Evolutionary conservation across 2,329 filamentous ascomycete genomes (phyloP), one percentile per base, ranked within the genome.

Genomic region (Cladophialophora immunda): DNA sequence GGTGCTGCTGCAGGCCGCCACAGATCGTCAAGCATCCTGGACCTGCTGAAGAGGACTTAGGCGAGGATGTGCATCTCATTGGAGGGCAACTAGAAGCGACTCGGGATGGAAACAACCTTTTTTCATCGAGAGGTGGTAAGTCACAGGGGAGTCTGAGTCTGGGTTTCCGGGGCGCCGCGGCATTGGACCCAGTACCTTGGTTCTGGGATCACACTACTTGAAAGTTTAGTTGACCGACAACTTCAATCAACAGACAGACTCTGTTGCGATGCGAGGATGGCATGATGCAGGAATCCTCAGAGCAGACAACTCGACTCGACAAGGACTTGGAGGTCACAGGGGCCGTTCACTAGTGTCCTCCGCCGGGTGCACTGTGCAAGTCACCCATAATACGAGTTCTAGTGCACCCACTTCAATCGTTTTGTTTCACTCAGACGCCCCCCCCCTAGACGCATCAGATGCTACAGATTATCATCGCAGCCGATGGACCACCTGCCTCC

Each of bases 301-400:
- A 45, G 38, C 38, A 38, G n/a, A n/a, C 7, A 11, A 34, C 7
- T 34, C 7, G 32, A 34, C 32, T 34, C 17, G 17, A n/a, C 3
- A 19, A 50, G 6, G 45, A 17, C 19, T 25, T 22, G 8, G 3
- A 25, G 19, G 45, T 50, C 45, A 50, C 45, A 50, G 45, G 45
- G 45, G 45, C 45, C 19, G 45, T 50, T 50, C 45, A 50, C 45
- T 50, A 50, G 45, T 50, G 19, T 50, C 19, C 19, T 50, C 22
- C 19, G 45, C 15, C 45, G 13, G 45, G 19, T 25, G 19, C 19
- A 50, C 25, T 11, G 45, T 9, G 13, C 19, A 19, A 50, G 19
- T 19, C n/a, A 15, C 11, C 15, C 17, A 41, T 19, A n/a, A 41
- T 38, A 17, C n/a, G n/a, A n/a, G n/a, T n/a, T 38, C 36, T 38